These are phyloP conservation scores for Dichomitus squalens DNA, from an alignment of 1,284 basidiomycete species.

Conservation along the genomic window DNA sequence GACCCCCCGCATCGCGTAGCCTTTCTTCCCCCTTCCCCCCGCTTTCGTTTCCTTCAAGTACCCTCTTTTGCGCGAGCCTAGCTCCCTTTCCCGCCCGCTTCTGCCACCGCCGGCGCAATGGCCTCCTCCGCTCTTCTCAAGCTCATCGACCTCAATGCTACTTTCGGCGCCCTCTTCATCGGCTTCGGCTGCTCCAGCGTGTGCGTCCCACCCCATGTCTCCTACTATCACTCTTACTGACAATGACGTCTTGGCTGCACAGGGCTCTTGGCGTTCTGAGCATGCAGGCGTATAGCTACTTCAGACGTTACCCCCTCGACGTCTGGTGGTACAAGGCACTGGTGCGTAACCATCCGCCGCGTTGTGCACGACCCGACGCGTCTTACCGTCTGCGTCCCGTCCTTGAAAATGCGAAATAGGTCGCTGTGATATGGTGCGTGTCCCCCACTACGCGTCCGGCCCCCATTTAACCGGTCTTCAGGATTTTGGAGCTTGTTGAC, in stretches of 20 bases:
- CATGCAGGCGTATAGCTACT: constrained; percentile 58
- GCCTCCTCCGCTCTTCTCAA: constrained; percentile 8
- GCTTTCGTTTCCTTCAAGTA: constrained; percentile 10
- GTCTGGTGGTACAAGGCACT: constrained; percentile 52
- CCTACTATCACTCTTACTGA: background rate
- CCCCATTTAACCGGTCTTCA: constrained; percentile 23
- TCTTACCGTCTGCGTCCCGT: background rate
- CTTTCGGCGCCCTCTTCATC: constrained; percentile 61
- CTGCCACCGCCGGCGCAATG: constrained; percentile 12
- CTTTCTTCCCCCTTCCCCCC: background rate
- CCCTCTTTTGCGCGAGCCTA: constrained; percentile 1
- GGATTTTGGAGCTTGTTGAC: constrained; percentile 54
- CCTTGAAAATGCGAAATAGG: constrained; percentile 35
- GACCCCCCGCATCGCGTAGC: background rate
- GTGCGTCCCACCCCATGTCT: constrained; percentile 25
- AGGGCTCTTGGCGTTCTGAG: constrained; percentile 54
- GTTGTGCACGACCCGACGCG: background rate
- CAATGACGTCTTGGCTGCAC: constrained; percentile 1
- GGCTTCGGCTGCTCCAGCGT: constrained; percentile 55
- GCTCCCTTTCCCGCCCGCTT: constrained; percentile 3
- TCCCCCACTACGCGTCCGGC: background rate
- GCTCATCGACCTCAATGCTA: constrained; percentile 44
- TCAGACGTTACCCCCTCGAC: constrained; percentile 57
- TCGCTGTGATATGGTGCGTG: constrained; percentile 46
- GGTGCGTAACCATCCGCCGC: constrained; percentile 49